A percentile compares a stretch with the other conserved stretches of the same genome.
phyloP scores from a whole-genome alignment of 305 asterid genomes.

The Fraxinus angustifolia region DNA sequence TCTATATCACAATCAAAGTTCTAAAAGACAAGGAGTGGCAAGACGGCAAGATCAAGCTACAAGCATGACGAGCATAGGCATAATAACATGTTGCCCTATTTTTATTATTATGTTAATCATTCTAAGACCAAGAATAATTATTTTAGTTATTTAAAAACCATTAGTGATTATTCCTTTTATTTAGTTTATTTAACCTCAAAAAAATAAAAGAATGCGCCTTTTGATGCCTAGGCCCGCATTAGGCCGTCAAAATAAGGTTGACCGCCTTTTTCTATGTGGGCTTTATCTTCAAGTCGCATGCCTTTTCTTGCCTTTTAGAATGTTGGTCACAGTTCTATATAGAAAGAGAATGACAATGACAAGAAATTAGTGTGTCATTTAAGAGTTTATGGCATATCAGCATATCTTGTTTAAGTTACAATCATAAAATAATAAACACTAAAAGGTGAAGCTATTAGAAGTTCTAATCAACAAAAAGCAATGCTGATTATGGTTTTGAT shows the following conservation, averaged over 20 bases:
- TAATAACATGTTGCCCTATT: background rate
- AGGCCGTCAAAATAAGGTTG: background rate
- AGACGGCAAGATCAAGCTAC: background rate
- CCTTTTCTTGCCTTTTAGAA: background rate
- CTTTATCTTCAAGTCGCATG: background rate
- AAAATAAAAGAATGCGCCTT: background rate
- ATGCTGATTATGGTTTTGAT: background rate
- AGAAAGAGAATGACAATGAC: background rate
- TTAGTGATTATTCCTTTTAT: background rate
- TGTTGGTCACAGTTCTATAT: background rate
- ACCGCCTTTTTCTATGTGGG: background rate
- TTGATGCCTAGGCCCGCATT: background rate
- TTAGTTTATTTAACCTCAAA: background rate
- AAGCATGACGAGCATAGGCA: background rate
- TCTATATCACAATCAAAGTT: conserved; percentile 7
- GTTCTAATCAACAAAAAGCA: background rate
- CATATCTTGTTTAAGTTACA: background rate
- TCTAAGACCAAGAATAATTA: background rate
- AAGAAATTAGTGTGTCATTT: background rate
- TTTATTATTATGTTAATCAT: background rate
- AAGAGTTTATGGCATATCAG: background rate
- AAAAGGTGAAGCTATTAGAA: background rate
- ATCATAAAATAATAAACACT: background rate
- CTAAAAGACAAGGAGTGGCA: background rate
- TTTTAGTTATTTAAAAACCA: background rate